Percentiles rank a stretch among this genome's conserved stretches.
Conservation (phyloP, 2,329 filamentous ascomycete genomes). For the Sporothrix euskadiensis region DNA sequence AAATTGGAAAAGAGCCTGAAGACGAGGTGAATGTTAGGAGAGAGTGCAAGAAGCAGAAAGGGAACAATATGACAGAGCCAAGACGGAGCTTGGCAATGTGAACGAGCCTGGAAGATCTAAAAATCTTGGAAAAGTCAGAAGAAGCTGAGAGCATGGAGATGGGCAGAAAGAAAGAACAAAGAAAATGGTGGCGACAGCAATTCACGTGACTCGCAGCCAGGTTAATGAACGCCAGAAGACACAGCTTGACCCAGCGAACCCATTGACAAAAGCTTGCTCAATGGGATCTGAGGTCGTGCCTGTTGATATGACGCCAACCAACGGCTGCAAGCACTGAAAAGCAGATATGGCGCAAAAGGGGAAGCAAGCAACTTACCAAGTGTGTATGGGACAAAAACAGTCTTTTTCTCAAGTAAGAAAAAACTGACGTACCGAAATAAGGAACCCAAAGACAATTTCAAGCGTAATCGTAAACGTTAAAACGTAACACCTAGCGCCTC, state of each 20-base stretch:
- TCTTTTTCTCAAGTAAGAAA: not conserved
- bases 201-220: not conserved
- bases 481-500: constrained; percentile 27
- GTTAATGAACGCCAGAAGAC: not conserved
- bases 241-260: not conserved
- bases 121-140: constrained; percentile 7
- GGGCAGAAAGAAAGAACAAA: not conserved
- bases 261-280: not conserved
- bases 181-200: not conserved
- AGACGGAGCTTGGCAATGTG: not conserved
- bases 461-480: constrained; percentile 24
- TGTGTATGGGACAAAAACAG: not conserved
- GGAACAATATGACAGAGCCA: not conserved
- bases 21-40: not conserved
- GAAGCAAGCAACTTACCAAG: not conserved
- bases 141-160: not conserved
- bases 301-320: not conserved
- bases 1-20: not conserved
- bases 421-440: constrained; percentile 18
- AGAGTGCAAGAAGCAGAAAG: not conserved
- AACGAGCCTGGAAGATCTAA: not conserved
- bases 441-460: constrained; percentile 22
- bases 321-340: not conserved
- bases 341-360: not conserved
- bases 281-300: not conserved